A percentile compares a stretch with the other conserved stretches of the same genome.
phyloP scores from a whole-genome alignment of 75 land plant species.

The Pinus tabuliformis region DNA sequence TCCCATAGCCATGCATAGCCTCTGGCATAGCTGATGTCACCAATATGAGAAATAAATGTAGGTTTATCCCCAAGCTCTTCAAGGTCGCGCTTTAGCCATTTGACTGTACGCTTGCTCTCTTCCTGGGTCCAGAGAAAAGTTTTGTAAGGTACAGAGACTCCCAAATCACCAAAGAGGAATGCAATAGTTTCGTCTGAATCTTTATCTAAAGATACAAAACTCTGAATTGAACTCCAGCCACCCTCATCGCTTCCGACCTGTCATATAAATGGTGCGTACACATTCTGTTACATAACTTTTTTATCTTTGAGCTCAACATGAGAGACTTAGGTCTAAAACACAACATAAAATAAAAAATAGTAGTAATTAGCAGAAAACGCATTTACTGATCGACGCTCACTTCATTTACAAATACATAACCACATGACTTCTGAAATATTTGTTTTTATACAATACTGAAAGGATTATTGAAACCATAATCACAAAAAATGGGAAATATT shows the following conservation, averaged over 20 bases:
- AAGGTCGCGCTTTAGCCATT: constrained; percentile 78
- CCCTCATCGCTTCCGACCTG: constrained; percentile 83
- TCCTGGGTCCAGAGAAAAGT: constrained; percentile 48
- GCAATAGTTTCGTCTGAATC: constrained; percentile 72
- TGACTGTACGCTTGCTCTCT: constrained; percentile 71
- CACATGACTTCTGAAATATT: background rate
- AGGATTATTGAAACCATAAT: background rate
- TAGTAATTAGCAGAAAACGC: background rate
- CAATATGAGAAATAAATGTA: constrained; percentile 82
- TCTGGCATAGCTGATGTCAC: constrained; percentile 93
- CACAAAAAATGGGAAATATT: background rate
- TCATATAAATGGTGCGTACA: background rate
- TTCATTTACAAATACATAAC: background rate
- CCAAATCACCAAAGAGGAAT: constrained; percentile 64
- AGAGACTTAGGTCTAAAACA: background rate
- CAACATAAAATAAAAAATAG: background rate
- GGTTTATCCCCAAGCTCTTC: constrained; percentile 68
- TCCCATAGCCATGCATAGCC: constrained; percentile 97
- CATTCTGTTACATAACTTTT: too few relatives aligned
- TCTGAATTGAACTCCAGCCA: constrained; percentile 74
- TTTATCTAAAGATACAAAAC: constrained; percentile 57
- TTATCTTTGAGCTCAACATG: background rate
- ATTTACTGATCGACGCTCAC: background rate
- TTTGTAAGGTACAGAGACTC: constrained; percentile 35
- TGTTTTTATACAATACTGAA: background rate